Base-by-base conservation (phyloP, 208 protist species). In the Trypanosoma lewisi region DNA sequence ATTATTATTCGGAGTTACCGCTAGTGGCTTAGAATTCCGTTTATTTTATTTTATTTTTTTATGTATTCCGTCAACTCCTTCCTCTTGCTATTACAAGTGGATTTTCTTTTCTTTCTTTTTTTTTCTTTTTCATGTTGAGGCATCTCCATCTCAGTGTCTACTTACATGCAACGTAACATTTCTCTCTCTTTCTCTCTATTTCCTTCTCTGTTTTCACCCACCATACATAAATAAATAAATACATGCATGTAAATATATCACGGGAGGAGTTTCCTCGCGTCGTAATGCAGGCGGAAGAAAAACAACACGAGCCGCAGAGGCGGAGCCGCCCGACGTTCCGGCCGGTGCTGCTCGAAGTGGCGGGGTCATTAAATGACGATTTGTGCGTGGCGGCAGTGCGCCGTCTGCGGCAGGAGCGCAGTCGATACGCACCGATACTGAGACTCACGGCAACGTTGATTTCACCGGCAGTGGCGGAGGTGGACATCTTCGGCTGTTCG, bases 381-480 rank as follows among this genome's bases (percentile, higher is more conserved):
- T 37, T 57, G 0, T 74, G 79, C 16, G 39, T 53, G 8, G 77
- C 72, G 1, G 44, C 87, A 4, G 60, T 63, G 23, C 60, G 55
- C 34, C 73, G 70, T 3, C 67, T 93, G 47, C 87, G 78, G 27
- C 50, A 73, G 52, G 79, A 83, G 50, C 83, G 76, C 60, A 86
- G 83, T 39, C 80, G 87, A 9, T 93, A 93, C 53, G 41, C 47
- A 2, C 76, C 75, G 21, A 70, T 88, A 36, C 52, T 93, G 68
- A 78, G 87, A 21, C 60, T 83, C n/a, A 73, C 80, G 21, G 63
- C 75, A 27, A 86, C 83, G 16, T 58, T 88, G 11, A 60, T 86
- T 30, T 58, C 75, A 16, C 63, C 70, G 4, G 25, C 54, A 25
- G 55, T 80, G 21, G 51, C 56, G 11, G 83, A 89, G 60, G 30